Percentiles rank a stretch among this genome's conserved stretches.
These are phyloP conservation scores for Castanopsis chinensis DNA, from an alignment of 306 rosid species.

Conservation along the genomic window DNA sequence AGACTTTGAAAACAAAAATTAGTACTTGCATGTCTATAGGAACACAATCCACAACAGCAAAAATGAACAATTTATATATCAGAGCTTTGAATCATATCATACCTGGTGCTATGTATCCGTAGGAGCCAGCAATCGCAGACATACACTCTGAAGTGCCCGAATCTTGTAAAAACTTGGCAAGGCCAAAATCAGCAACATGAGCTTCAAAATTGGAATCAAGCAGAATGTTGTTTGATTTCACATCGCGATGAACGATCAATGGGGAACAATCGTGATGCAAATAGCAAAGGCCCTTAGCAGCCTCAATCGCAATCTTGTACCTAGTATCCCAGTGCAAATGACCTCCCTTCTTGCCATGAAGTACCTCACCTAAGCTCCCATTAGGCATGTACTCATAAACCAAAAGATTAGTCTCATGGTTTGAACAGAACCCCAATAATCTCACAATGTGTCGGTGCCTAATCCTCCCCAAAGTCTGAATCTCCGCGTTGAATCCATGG, in stretches of 20 bases:
- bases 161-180: constrained; percentile 96
- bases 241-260: constrained; percentile 86
- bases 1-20: constrained; percentile 9
- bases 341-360: constrained; percentile 97
- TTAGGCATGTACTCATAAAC: constrained; percentile 98
- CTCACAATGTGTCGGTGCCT: constrained; percentile 93
- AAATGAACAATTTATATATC: background rate
- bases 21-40: constrained; percentile 7
- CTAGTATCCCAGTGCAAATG: constrained; percentile 91
- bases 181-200: constrained; percentile 98
- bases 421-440: constrained; percentile 87
- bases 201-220: constrained; percentile 85
- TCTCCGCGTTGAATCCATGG: constrained; percentile 98
- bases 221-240: constrained; percentile 94
- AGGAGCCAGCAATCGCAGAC: constrained; percentile 99
- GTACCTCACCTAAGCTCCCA: constrained; percentile 95
- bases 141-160: constrained; percentile 98
- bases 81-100: constrained; percentile 20
- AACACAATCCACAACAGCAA: constrained; percentile 4
- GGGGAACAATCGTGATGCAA: constrained; percentile 97
- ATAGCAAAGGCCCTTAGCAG: constrained; percentile 98
- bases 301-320: constrained; percentile 84
- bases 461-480: constrained; percentile 88
- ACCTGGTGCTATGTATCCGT: constrained; percentile 99
- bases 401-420: constrained; percentile 90